Base-by-base conservation (phyloP, 371 early-diverging fungal genomes). In the Globomyces sp. region DNA sequence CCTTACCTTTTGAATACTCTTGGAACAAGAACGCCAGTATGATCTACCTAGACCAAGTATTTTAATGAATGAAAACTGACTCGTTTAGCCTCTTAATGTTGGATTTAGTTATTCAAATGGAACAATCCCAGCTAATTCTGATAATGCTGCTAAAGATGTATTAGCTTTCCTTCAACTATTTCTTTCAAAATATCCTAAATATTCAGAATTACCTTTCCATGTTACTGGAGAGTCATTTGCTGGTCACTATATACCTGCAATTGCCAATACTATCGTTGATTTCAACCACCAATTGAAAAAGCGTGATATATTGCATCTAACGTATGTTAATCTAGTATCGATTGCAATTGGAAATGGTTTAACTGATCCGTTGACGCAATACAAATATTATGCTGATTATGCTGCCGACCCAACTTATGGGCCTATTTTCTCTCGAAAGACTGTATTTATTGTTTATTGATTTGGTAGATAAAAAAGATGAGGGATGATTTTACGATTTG, bases 331-430 rank as follows among this genome's bases (percentile, higher is more conserved):
- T 13, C 57, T 76, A 51, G 86, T 85, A 66, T 86, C 87, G 50
- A 75, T 93, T 58, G 76, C 90, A 64, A 88, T 92, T 52, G 94
- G 96, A 51, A 94, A 96, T 68, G 95, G 95, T 8, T 73, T 94
- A 64, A 90, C 90, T 1, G 93, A 95, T 71, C 92, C 93, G 46
- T 78, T 91, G 53, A 77, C 85, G 4, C 96, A 95, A 80, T 95
- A 93, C 81, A 84, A 89, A 73, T 93, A 89, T 75, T 95, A 92
- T 75, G 80, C 90, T 10, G 77, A 89, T 66, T 92, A 92, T 89
- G 90, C 89, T 1, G 91, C 92, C 72, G 85, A 89, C 47, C 86
- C 86, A 67, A 65, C 71, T 42, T 92, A 94, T 65, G 85, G 83
- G 8, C 84, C 92, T 4, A 87, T 92, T 39, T 73, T 93, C 40